phyloP scores from a whole-genome alignment of 2,329 filamentous ascomycete species.

The Botrytis tulipae region DNA sequence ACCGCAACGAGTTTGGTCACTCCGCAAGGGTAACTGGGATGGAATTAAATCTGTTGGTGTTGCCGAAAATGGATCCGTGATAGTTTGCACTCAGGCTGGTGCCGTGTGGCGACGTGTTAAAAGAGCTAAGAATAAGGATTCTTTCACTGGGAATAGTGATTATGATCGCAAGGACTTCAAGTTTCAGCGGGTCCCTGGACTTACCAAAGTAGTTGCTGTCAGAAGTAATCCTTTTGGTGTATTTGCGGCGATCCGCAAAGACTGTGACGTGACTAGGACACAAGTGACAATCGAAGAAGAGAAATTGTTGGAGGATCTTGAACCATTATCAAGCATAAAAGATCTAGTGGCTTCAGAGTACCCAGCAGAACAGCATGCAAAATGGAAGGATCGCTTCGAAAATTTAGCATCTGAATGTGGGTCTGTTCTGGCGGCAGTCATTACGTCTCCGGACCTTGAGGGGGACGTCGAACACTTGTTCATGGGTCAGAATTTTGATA shows the following conservation, averaged over 20 bases:
- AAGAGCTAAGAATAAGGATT: conserved; percentile 74
- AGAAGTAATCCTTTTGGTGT: conserved; percentile 87
- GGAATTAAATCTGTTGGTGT: conserved; percentile 84
- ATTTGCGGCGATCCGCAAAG: conserved; percentile 82
- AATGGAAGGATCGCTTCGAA: conserved; percentile 45
- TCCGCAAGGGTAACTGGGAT: conserved; percentile 64
- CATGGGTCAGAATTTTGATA: conserved; percentile 41
- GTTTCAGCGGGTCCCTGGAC: conserved; percentile 83
- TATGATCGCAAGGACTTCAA: conserved; percentile 85
- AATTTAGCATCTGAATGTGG: conserved; percentile 53
- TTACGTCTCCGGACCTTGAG: conserved; percentile 66
- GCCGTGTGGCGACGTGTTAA: conserved; percentile 90
- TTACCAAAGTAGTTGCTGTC: conserved; percentile 81
- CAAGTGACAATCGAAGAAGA: conserved; percentile 65
- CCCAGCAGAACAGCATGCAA: conserved; percentile 43
- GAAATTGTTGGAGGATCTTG: conserved; percentile 71
- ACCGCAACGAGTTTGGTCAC: conserved; percentile 83
- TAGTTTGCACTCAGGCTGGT: conserved; percentile 87
- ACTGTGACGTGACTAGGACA: conserved; percentile 76
- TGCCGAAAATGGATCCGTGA: conserved; percentile 90
- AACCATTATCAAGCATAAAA: conserved; percentile 65
- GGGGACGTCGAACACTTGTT: conserved; percentile 57
- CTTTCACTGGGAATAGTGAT: conserved; percentile 48
- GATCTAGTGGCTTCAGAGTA: conserved; percentile 50
- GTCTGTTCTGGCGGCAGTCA: conserved; percentile 50